Base-by-base conservation (phyloP, 805 yeast species). In the Wickerhamia fluorescens region DNA sequence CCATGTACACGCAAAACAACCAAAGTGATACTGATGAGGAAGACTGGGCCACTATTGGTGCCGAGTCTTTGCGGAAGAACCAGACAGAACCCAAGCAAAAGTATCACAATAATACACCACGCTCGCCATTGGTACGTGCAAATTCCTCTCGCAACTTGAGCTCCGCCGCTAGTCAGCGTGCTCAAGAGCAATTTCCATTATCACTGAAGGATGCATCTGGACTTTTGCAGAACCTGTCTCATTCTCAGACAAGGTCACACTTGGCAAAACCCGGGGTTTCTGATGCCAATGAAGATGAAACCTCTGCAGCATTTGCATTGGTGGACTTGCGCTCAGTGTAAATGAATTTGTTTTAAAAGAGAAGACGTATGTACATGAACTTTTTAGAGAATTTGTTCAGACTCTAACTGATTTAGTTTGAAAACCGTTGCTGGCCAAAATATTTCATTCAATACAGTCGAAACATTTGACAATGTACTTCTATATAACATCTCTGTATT, bases 1-100 rank as follows among this genome's bases (percentile, higher is more conserved):
- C n/a, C n/a, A n/a, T n/a, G n/a, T 14, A 14, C 17, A 15, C 13
- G 12, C 14, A 30, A 4, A 16, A n/a, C 10, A 43, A 44, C 14
- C 61, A 54, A 29, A 69, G 77, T 24, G 94, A 85, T 46, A 89
- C 98, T 0, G 98, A 89, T 53, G 97, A 89, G 49, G 98, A 89
- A 55, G 97, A 89, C 55, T 89, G 98, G 98, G 82, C 78, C 37
- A 60, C 86, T 1, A 79, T 88, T 30, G 96, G 96, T 1, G 87
- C 96, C 1, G 78, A 72, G 21, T 61, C 73, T 24, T 59, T 86
- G 32, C 60, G 83, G 25, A 57, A 45, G 21, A 39, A 28, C 27
- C 40, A 37, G 42, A 41, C 10, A 24, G 9, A 8, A 10, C 9
- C 10, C 20, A 18, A 18, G 10, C 20, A 7, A 18, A 31, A 35